Percentiles rank a stretch among this genome's conserved stretches.
Conservation (phyloP, 2,329 filamentous ascomycete genomes). For the Colletotrichum tanaceti region DNA sequence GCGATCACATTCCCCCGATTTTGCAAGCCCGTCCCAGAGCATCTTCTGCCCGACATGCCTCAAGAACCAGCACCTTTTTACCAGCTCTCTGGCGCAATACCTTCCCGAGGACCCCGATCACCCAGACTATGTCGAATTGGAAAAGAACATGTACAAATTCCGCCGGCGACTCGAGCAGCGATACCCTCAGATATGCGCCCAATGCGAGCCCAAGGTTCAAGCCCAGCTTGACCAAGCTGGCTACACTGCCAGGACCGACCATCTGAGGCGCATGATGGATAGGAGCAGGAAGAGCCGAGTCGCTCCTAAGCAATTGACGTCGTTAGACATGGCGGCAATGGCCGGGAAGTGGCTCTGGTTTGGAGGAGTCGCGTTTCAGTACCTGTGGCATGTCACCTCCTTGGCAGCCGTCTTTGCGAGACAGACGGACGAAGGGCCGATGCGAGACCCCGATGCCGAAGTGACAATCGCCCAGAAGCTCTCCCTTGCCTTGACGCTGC, state of each 20-base stretch:
- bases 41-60: constrained; percentile 82
- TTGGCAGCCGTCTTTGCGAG: constrained; percentile 40
- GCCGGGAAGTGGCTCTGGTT: constrained; percentile 62
- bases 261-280: constrained; percentile 80
- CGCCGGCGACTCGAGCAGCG: constrained; percentile 79
- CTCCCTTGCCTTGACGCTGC: constrained; percentile 44
- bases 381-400: constrained; percentile 62
- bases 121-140: constrained; percentile 75
- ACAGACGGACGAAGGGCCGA: constrained; percentile 19
- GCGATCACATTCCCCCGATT: constrained; percentile 52
- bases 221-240: constrained; percentile 75
- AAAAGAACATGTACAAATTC: constrained; percentile 76
- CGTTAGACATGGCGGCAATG: constrained; percentile 57
- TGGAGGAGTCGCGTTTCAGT: constrained; percentile 58
- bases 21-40: constrained; percentile 48
- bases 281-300: constrained; percentile 64
- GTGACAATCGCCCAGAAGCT: constrained; percentile 15
- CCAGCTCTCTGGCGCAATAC: constrained; percentile 81
- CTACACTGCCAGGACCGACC: constrained; percentile 87
- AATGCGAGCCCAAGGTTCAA: constrained; percentile 81
- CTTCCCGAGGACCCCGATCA: constrained; percentile 73
- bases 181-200: constrained; percentile 88
- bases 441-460: constrained; percentile 38
- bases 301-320: constrained; percentile 52
- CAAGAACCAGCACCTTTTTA: constrained; percentile 88